These are phyloP conservation scores for Warburgia ugandensis DNA, from an alignment of 164 flowering plant genomes.

Conservation along the genomic window DNA sequence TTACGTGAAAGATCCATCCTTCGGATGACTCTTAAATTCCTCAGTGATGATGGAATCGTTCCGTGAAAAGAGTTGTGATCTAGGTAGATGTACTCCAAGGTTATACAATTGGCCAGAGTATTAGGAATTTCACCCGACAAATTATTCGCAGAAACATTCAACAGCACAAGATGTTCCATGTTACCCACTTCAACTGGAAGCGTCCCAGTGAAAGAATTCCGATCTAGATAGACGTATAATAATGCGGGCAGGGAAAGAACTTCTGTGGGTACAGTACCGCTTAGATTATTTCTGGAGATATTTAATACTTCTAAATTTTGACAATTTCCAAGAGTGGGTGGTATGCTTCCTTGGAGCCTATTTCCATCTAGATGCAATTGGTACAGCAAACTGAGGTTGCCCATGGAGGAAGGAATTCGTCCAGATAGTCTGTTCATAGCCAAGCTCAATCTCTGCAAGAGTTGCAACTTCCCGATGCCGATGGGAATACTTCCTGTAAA, in stretches of 20 bases:
- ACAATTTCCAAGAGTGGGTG: neutral
- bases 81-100: conserved; percentile 10
- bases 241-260: conserved; percentile 13
- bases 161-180: neutral
- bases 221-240: conserved; percentile 25
- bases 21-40: conserved; percentile 4
- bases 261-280: conserved; percentile 22
- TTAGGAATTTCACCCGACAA: conserved; percentile 33
- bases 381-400: neutral
- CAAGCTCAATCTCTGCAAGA: too few relatives aligned
- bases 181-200: conserved; percentile 33
- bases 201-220: conserved; percentile 31
- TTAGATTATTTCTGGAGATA: neutral
- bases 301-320: neutral
- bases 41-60: conserved; percentile 14
- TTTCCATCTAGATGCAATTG: neutral
- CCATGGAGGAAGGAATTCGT: conserved; percentile 1
- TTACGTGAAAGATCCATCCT: conserved; percentile 13
- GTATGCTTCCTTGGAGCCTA: neutral
- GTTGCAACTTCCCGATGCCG: too few relatives aligned
- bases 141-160: conserved; percentile 18
- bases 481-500: too few relatives aligned
- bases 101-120: conserved; percentile 16
- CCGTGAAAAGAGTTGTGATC: conserved; percentile 21
- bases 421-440: neutral